These are phyloP conservation scores for Oryza meridionalis DNA, from an alignment of 176 grass and related monocot genomes.

Conservation along the genomic window DNA sequence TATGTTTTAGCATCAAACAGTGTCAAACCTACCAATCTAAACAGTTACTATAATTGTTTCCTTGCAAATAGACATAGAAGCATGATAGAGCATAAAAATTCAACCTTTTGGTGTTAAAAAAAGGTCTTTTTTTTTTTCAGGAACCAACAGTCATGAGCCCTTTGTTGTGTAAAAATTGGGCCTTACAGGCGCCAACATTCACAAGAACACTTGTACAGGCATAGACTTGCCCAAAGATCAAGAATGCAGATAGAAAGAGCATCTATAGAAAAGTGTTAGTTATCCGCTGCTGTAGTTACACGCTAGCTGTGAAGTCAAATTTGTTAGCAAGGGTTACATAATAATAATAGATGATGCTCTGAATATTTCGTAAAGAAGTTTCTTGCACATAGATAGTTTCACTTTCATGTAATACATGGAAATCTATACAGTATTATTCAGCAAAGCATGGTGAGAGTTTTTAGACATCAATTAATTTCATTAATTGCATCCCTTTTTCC, in stretches of 20 bases:
- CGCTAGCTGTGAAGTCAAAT: background rate
- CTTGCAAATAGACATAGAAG: constrained; percentile 36
- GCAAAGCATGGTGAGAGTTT: background rate
- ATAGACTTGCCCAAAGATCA: background rate
- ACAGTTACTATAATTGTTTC: background rate
- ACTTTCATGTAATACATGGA: background rate
- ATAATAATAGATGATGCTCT: background rate
- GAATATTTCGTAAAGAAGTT: background rate
- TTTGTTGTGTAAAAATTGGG: background rate
- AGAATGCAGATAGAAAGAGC: background rate
- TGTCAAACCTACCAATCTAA: background rate
- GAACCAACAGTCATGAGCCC: background rate
- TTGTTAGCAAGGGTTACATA: background rate
- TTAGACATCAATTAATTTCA: background rate
- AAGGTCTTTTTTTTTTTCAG: background rate
- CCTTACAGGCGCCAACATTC: background rate
- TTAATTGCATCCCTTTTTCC: background rate
- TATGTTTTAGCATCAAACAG: background rate
- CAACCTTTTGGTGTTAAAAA: background rate
- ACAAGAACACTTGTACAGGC: background rate
- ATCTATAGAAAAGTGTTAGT: too few relatives aligned
- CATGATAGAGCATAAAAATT: background rate
- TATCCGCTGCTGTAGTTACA: too few relatives aligned
- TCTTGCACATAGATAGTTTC: background rate
- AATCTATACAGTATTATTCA: background rate